phyloP scores from a whole-genome alignment of 192 early-diverging fungal species.

The Gorgonomyces haynaldii region DNA sequence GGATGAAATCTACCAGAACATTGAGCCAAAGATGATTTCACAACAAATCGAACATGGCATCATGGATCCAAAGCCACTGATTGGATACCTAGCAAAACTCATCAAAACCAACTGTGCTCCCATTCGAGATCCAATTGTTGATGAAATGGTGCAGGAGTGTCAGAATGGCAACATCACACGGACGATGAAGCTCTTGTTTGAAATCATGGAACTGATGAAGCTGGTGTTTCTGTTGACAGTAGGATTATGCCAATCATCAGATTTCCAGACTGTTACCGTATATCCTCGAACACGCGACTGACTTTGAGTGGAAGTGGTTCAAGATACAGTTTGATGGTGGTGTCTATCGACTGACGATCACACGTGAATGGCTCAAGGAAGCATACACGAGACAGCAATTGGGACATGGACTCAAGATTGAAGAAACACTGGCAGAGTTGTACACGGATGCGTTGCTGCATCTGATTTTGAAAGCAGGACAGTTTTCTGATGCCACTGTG shows the following conservation, averaged over 20 bases:
- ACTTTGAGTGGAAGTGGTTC: constrained; percentile 62
- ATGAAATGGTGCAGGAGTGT: constrained; percentile 43
- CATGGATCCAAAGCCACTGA: constrained; percentile 43
- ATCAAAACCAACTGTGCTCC: constrained; percentile 61
- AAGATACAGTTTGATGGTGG: constrained; percentile 24
- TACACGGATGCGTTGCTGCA: constrained; percentile 20
- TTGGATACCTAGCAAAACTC: constrained; percentile 47
- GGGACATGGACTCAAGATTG: too few species aligned
- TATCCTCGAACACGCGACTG: constrained; percentile 52
- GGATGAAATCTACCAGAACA: constrained; percentile 32
- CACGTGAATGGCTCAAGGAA: constrained; percentile 15
- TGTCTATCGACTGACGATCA: constrained; percentile 9
- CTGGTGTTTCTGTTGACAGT: constrained; percentile 20
- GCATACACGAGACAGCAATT: neutral
- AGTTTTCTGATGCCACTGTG: constrained; percentile 11
- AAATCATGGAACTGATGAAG: constrained; percentile 60
- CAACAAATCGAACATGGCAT: constrained; percentile 58
- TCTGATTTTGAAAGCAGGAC: constrained; percentile 15
- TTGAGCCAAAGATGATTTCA: constrained; percentile 33
- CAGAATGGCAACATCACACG: constrained; percentile 46
- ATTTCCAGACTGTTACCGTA: constrained; percentile 53
- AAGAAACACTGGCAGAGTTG: too few species aligned
- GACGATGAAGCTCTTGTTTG: constrained; percentile 62
- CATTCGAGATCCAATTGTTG: constrained; percentile 50
- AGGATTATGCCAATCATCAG: constrained; percentile 57